These are phyloP conservation scores for Ogataea pilisensis DNA, from an alignment of 805 yeast species.

Conservation along the genomic window DNA sequence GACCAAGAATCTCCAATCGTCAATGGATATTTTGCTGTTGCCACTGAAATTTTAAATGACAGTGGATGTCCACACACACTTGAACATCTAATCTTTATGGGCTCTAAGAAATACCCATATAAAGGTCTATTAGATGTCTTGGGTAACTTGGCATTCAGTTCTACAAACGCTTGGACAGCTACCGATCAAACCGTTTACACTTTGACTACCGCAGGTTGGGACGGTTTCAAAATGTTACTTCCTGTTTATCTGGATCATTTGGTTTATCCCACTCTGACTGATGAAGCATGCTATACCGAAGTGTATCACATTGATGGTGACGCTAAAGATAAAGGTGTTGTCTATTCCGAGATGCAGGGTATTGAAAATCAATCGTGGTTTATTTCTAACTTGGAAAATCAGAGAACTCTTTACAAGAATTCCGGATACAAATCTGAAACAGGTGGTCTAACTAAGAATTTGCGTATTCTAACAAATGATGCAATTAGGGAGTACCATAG, in stretches of 20 bases:
- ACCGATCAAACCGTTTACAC: conserved; percentile 96
- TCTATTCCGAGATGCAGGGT: conserved; percentile 95
- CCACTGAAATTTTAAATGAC: conserved; percentile 84
- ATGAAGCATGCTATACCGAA: conserved; percentile 88
- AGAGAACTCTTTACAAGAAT: conserved; percentile 49
- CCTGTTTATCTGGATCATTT: conserved; percentile 92
- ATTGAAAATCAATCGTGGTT: conserved; percentile 77
- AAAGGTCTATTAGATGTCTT: conserved; percentile 86
- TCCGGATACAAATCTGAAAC: conserved; percentile 93
- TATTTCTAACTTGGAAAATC: conserved; percentile 54
- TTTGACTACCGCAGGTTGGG: conserved; percentile 91
- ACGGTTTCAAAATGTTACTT: conserved; percentile 76
- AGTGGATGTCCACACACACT: conserved; percentile 94
- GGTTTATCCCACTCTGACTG: conserved; percentile 78
- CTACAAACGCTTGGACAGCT: conserved; percentile 96
- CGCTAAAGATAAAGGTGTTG: conserved; percentile 93
- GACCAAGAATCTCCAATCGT: conserved; percentile 83
- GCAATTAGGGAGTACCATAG: conserved; percentile 75
- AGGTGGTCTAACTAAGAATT: conserved; percentile 80
- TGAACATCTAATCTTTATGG: conserved; percentile 94
- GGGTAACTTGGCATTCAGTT: conserved; percentile 78
- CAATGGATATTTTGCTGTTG: conserved; percentile 93
- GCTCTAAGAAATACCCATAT: conserved; percentile 82
- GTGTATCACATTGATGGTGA: conserved; percentile 92
- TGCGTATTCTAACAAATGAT: conserved; percentile 67